Conservation (phyloP, 176 grass and related monocot genomes). For the Oryza rufipogon region DNA sequence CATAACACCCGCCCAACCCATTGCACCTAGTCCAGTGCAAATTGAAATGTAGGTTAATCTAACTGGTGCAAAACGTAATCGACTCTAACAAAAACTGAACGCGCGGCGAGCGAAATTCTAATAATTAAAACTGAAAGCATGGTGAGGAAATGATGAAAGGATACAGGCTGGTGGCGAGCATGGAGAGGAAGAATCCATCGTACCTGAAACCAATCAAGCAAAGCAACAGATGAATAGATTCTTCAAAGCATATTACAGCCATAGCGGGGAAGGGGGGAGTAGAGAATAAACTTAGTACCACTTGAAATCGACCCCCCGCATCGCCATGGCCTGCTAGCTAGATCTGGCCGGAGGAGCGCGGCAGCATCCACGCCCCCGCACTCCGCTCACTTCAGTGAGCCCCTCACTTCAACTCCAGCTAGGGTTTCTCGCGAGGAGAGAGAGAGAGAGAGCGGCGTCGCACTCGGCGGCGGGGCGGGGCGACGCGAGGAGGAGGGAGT, state of each 20-base stretch:
- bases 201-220: constrained; percentile 54
- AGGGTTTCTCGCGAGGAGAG: not conserved
- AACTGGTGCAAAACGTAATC: not conserved
- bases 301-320: constrained; percentile 65
- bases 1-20: too few relatives aligned
- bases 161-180: constrained; percentile 99
- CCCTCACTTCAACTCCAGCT: not conserved
- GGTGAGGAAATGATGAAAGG: not conserved
- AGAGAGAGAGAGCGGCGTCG: too few relatives aligned
- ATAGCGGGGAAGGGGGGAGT: not conserved
- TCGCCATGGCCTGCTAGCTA: constrained; percentile 40
- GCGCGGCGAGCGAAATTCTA: too few relatives aligned
- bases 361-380: not conserved
- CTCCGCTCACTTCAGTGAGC: not conserved
- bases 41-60: not conserved
- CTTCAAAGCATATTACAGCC: not conserved
- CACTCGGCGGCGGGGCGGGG: too few relatives aligned
- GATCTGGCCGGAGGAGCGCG: not conserved
- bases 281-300: constrained; percentile 26
- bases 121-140: not conserved
- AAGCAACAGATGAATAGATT: not conserved
- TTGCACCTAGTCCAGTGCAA: too few relatives aligned
- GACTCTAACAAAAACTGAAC: not conserved
- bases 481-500: not conserved
- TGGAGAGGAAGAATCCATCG: constrained; percentile 96